Evolutionary conservation across 2,329 filamentous ascomycete species (phyloP).

Genomic region (Blastomyces gilchristii): DNA sequence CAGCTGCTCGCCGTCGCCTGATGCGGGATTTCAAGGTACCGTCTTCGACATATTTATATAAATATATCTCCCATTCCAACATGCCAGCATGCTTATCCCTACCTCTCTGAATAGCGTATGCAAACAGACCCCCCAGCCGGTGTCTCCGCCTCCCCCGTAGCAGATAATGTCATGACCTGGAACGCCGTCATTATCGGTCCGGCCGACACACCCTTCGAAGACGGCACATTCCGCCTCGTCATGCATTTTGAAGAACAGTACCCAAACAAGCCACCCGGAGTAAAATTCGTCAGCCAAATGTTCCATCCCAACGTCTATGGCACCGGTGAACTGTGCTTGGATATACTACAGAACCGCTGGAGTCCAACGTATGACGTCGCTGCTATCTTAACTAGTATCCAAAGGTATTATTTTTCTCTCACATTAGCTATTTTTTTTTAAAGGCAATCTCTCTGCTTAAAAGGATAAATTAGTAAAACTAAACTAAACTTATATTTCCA

Average conservation of each 20-base stretch:
- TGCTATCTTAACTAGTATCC: constrained; percentile 91
- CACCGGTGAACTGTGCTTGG: constrained; percentile 88
- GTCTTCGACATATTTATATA: background rate
- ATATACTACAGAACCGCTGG: constrained; percentile 97
- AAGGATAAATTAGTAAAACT: background rate
- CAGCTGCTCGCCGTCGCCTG: constrained; percentile 83
- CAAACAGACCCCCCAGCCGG: constrained; percentile 96
- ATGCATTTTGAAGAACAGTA: constrained; percentile 99
- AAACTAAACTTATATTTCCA: no score
- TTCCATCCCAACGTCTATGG: constrained; percentile 99
- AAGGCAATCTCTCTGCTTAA: background rate
- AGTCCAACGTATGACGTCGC: constrained; percentile 98
- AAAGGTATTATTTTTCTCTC: constrained; percentile 55
- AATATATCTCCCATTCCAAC: background rate
- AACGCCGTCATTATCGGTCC: constrained; percentile 98
- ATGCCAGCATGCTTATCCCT: background rate
- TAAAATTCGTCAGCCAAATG: constrained; percentile 99
- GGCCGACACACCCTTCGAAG: constrained; percentile 93
- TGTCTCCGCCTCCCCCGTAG: constrained; percentile 89
- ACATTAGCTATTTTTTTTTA: background rate
- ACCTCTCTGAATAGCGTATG: constrained; percentile 62
- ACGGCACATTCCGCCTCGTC: constrained; percentile 91
- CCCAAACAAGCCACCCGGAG: constrained; percentile 92
- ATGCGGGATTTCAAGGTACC: constrained; percentile 98
- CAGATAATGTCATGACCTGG: constrained; percentile 97